phyloP scores from a whole-genome alignment of 176 grass and related monocot species.

The Tillandsia leiboldiana region DNA sequence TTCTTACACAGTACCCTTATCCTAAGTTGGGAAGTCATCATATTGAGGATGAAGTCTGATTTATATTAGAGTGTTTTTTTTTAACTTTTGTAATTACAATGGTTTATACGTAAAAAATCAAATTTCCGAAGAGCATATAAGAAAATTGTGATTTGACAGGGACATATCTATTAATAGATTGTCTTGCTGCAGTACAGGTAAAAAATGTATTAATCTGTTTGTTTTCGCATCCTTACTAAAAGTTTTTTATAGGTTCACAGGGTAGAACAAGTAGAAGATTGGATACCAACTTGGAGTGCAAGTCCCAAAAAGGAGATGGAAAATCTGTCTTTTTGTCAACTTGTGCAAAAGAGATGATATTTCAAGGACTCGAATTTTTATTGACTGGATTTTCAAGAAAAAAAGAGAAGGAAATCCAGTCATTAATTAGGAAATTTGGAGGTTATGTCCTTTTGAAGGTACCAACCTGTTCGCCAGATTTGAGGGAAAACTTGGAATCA shows the following conservation, averaged over 20 bases:
- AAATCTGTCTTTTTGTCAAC: conserved; percentile 12
- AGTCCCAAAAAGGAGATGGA: conserved; percentile 14
- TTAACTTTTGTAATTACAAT: no score
- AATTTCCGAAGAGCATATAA: no score
- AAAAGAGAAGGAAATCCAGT: conserved; percentile 64
- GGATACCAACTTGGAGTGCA: conserved; percentile 14
- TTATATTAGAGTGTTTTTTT: no score
- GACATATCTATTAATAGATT: no score
- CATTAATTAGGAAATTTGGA: conserved; percentile 46
- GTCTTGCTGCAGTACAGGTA: no score
- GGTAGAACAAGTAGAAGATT: conserved; percentile 12
- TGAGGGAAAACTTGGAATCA: conserved; percentile 37
- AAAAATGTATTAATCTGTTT: conserved; percentile 8
- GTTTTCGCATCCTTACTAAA: conserved; percentile 7
- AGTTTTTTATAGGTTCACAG: conserved; percentile 32
- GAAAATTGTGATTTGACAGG: no score
- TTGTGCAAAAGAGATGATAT: conserved; percentile 38
- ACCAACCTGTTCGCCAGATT: conserved; percentile 41
- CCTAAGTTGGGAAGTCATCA: no score
- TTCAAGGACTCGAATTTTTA: conserved; percentile 77
- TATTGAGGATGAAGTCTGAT: no score
- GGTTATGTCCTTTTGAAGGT: conserved; percentile 64
- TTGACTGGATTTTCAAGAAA: conserved; percentile 69
- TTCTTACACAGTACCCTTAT: no score
- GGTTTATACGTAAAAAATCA: no score